phyloP scores from a whole-genome alignment of 371 early-diverging fungal genomes.

The Mucor saturninus region DNA sequence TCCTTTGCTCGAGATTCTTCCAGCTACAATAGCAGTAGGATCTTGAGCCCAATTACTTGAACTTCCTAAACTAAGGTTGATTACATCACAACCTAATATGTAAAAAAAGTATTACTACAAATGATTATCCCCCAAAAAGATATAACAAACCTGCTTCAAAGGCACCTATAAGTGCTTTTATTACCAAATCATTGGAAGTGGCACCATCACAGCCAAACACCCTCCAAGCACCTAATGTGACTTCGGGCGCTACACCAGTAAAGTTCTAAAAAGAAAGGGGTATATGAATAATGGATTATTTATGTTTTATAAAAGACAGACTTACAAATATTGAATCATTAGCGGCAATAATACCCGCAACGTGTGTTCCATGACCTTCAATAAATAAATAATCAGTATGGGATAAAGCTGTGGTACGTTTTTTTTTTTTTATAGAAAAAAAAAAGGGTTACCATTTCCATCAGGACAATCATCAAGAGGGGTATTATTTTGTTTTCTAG shows the following conservation, averaged over 20 bases:
- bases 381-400: not conserved
- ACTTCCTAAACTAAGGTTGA: constrained; percentile 78
- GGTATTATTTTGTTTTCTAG: constrained; percentile 10
- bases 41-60: constrained; percentile 64
- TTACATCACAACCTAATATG: constrained; percentile 55
- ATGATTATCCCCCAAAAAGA: not conserved
- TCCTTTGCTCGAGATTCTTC: constrained; percentile 47
- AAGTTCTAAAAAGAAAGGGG: constrained; percentile 32
- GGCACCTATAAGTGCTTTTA: constrained; percentile 70
- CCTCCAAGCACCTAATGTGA: constrained; percentile 64
- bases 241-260: constrained; percentile 72
- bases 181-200: constrained; percentile 67
- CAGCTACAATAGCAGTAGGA: constrained; percentile 55
- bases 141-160: constrained; percentile 52
- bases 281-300: too few species aligned
- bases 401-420: too few species aligned
- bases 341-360: constrained; percentile 72
- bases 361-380: constrained; percentile 66
- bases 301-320: not conserved
- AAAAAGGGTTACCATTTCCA: constrained; percentile 24
- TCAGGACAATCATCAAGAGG: constrained; percentile 28
- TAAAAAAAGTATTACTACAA: not conserved
- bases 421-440: too few species aligned
- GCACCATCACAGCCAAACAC: constrained; percentile 73
- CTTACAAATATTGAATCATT: constrained; percentile 41